Evolutionary conservation across 2,329 filamentous ascomycete species (phyloP), one percentile per base, ranked within the genome.

Genomic region (Mycosphaerella arachidis): DNA sequence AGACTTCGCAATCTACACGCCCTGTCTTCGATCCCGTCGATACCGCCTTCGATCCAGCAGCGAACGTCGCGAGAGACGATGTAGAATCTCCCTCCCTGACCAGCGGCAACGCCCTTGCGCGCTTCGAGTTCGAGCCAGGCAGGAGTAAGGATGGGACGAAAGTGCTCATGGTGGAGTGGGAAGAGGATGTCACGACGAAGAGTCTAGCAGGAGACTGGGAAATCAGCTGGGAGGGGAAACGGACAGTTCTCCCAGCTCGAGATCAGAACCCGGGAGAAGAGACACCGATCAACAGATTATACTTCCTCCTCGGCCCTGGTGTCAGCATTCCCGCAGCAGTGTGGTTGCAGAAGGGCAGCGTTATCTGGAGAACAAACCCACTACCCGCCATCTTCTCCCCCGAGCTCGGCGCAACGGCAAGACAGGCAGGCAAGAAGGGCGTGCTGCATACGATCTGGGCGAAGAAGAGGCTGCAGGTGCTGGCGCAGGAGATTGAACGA

Each of bases 161-260:
- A 78, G 87, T 96, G 64, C 79, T 96, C 68, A 94, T 96, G 91
- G 87, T 96, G 43, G 91, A 96, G 74, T 96, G 92, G 92, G 86
- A 90, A 72, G 84, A 87, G 55, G 82, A 83, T 65, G 77, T 81
- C 60, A 74, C 77, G 46, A 80, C 77, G 2, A 75, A 78, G 55
- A 75, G 75, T 10, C 65, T 80, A 16, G 71, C 70, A 0, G 82
- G 81, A 2, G 82, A 82, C 61, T 96, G 91, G 91, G 84, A 89
- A 60, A 86, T 96, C 20, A 88, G 85, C 1, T 96, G 92, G 91
- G 85, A 92, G 46, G 89, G 90, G 48, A 95, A 94, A 60, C 64
- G 82, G 30, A 86, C 86, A 0, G 84, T 90, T 18, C 78, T 94
- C 24, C 85, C 87, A 10, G 83, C 87, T 50, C 79, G 84, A 67